Percentiles rank a stretch among this genome's conserved stretches.
Conservation (phyloP, 306 rosid species). For the Cicer yamashitae region DNA sequence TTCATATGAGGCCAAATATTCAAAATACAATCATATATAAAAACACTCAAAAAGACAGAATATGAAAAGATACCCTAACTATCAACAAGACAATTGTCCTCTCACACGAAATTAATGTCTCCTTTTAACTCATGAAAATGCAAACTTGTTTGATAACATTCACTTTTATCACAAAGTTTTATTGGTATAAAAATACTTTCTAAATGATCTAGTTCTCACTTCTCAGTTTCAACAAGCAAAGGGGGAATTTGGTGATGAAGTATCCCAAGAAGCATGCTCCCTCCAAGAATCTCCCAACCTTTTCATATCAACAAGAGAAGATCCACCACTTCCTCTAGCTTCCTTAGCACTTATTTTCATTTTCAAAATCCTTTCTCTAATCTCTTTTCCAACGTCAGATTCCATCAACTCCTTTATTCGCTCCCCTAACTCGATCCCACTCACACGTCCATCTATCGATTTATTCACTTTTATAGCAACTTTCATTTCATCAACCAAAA, state of each 20-base stretch:
- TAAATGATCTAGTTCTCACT: no score
- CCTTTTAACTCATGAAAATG: no score
- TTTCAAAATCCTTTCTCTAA: constrained; percentile 13
- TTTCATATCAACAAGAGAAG: constrained; percentile 15
- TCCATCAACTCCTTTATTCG: constrained; percentile 45
- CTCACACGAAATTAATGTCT: no score
- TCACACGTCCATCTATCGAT: constrained; percentile 49
- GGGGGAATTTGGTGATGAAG: not conserved
- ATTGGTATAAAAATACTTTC: no score
- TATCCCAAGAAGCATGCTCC: not conserved
- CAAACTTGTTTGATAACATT: no score
- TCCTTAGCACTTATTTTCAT: constrained; percentile 20
- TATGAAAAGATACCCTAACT: no score
- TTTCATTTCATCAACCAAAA: constrained; percentile 58
- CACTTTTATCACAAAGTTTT: no score
- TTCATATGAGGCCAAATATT: no score
- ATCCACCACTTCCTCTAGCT: constrained; percentile 31
- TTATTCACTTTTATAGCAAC: constrained; percentile 52
- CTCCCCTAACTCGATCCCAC: constrained; percentile 42
- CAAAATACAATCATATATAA: no score
- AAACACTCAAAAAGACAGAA: no score
- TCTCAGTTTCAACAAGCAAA: not conserved
- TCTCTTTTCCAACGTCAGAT: constrained; percentile 38
- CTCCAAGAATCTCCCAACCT: constrained; percentile 11
- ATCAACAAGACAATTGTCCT: no score